Percentiles rank a stretch among this genome's conserved stretches.
These are phyloP conservation scores for Aureobasidium sp. DNA, from an alignment of 2,329 filamentous ascomycete species.

Conservation along the genomic window DNA sequence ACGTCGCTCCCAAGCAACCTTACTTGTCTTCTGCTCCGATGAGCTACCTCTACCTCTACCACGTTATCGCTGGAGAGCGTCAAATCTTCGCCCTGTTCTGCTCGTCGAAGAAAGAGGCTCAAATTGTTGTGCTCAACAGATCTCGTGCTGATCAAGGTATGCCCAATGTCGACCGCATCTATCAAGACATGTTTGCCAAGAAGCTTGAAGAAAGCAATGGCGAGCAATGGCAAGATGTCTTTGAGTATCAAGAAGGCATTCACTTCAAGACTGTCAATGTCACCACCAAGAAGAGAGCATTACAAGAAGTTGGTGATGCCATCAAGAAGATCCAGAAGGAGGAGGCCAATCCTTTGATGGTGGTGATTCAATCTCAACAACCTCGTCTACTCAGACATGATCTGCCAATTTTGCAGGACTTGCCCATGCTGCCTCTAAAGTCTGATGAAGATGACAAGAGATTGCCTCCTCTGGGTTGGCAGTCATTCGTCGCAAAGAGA, in stretches of 20 bases:
- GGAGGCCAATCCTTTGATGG: slow-evolving; percentile 66
- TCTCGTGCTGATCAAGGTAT: slow-evolving; percentile 73
- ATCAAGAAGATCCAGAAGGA: slow-evolving; percentile 87
- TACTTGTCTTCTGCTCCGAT: slow-evolving; percentile 70
- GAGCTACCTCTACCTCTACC: slow-evolving; percentile 84
- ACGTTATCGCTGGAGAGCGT: slow-evolving; percentile 80
- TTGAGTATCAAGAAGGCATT: slow-evolving; percentile 78
- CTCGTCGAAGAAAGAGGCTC: slow-evolving; percentile 65
- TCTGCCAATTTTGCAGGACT: slow-evolving; percentile 71
- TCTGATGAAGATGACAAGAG: slow-evolving; percentile 78
- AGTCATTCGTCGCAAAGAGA: slow-evolving; percentile 75
- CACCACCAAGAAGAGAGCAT: slow-evolving; percentile 78
- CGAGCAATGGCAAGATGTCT: slow-evolving; percentile 67
- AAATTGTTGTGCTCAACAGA: slow-evolving; percentile 81
- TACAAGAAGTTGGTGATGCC: slow-evolving; percentile 78
- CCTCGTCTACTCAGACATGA: slow-evolving; percentile 73
- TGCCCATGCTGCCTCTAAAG: slow-evolving; percentile 72
- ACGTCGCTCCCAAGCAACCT: slow-evolving; percentile 54
- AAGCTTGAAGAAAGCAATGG: slow-evolving; percentile 57
- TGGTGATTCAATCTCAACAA: slow-evolving; percentile 87
- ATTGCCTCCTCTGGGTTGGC: slow-evolving; percentile 88
- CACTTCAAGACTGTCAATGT: slow-evolving; percentile 82
- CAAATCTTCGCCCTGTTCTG: slow-evolving; percentile 94
- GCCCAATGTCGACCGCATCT: slow-evolving; percentile 84
- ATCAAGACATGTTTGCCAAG: slow-evolving; percentile 63